phyloP scores from a whole-genome alignment of 441 rosid genomes.

The Populus hybrid region DNA sequence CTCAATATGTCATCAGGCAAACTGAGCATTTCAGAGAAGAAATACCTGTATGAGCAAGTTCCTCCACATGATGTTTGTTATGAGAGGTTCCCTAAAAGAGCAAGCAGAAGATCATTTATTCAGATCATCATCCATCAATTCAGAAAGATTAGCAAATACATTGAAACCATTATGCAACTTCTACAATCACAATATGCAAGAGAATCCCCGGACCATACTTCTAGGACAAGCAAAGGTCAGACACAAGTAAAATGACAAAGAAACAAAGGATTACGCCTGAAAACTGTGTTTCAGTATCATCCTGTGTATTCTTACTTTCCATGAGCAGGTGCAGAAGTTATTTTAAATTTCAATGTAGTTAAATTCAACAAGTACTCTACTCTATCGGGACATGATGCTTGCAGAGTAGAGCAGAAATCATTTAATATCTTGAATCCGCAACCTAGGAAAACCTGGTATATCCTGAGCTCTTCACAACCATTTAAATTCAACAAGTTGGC shows the following conservation, averaged over 20 bases:
- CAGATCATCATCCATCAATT: slow-evolving; percentile 3
- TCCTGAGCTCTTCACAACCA: too few relatives aligned
- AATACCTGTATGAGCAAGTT: slow-evolving; percentile 80
- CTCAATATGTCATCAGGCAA: not conserved
- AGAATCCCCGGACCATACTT: not conserved
- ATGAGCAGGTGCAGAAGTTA: not conserved
- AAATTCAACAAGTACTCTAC: not conserved
- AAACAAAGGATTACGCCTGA: not conserved
- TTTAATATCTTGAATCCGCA: too few relatives aligned
- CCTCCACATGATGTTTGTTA: slow-evolving; percentile 99
- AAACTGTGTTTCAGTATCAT: slow-evolving; percentile 5
- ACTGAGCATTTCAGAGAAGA: slow-evolving; percentile 17
- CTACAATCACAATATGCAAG: not conserved
- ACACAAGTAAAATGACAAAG: not conserved
- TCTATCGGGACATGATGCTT: not conserved
- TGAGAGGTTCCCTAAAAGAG: slow-evolving; percentile 80
- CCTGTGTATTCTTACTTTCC: not conserved
- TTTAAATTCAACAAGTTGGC: too few relatives aligned
- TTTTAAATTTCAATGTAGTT: not conserved
- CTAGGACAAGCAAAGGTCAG: not conserved
- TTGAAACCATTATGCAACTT: not conserved
- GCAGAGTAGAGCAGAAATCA: too few relatives aligned
- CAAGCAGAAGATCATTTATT: slow-evolving; percentile 1
- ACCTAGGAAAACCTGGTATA: too few relatives aligned
- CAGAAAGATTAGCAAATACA: not conserved